phyloP scores from a whole-genome alignment of 73 alveolate species.

The Breviolum minutum region DNA sequence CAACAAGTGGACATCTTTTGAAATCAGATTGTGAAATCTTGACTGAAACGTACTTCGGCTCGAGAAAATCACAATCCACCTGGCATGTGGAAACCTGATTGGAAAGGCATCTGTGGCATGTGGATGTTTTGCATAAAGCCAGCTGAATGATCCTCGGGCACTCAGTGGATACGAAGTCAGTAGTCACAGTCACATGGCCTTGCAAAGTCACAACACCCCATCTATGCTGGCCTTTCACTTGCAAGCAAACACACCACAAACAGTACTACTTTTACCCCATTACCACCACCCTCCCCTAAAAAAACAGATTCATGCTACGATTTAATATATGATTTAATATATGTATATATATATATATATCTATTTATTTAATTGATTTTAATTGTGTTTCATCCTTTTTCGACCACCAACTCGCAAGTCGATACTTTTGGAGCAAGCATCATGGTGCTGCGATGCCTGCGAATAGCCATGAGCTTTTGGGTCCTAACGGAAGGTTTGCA shows the following conservation, averaged over 20 bases:
- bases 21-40: too few relatives aligned
- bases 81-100: conserved; percentile 48
- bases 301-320: too few relatives aligned
- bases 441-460: conserved; percentile 15
- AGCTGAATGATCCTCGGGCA: conserved; percentile 13
- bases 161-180: neutral
- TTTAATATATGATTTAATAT: too few relatives aligned
- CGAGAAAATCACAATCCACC: neutral
- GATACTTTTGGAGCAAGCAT: neutral
- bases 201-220: neutral
- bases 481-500: neutral
- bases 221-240: neutral
- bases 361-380: too few relatives aligned
- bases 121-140: conserved; percentile 93
- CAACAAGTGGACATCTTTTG: too few relatives aligned
- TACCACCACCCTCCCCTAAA: neutral
- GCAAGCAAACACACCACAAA: too few relatives aligned
- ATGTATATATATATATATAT: too few relatives aligned
- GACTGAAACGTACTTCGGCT: too few relatives aligned
- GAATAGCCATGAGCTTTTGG: conserved; percentile 45
- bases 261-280: too few relatives aligned
- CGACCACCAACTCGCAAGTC: too few relatives aligned
- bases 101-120: conserved; percentile 78
- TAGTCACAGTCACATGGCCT: too few relatives aligned
- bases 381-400: too few relatives aligned